Conservation (phyloP, 2,329 filamentous ascomycete species). For the Botrytis aclada region DNA sequence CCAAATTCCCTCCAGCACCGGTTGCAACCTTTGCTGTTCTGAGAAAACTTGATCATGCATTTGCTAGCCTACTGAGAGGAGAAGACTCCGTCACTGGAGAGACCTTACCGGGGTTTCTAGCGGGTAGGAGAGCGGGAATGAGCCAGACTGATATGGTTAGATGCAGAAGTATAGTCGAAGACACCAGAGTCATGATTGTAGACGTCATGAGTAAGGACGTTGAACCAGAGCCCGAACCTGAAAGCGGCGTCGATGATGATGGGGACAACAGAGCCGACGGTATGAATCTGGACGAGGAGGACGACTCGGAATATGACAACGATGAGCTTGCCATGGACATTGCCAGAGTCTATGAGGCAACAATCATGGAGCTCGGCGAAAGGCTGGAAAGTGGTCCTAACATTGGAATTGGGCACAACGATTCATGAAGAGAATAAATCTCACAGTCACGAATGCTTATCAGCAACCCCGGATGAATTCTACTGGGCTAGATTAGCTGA, state of each 20-base stretch:
- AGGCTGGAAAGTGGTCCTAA: conserved; percentile 46
- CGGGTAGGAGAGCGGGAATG: conserved; percentile 57
- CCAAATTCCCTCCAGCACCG: conserved; percentile 67
- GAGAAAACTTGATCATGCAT: conserved; percentile 78
- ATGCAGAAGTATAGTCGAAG: conserved; percentile 76
- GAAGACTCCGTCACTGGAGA: conserved; percentile 63
- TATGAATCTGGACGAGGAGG: conserved; percentile 37
- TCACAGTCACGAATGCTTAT: neutral
- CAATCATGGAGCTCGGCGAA: conserved; percentile 70
- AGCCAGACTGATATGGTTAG: conserved; percentile 83
- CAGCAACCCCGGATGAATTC: neutral
- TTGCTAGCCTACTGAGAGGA: conserved; percentile 70
- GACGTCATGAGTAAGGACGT: conserved; percentile 60
- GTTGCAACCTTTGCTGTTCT: conserved; percentile 68
- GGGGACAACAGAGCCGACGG: conserved; percentile 33
- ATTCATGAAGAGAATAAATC: neutral
- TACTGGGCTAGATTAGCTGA: neutral
- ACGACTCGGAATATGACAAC: conserved; percentile 42
- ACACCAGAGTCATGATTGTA: conserved; percentile 67
- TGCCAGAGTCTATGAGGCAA: conserved; percentile 75
- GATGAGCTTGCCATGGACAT: conserved; percentile 66
- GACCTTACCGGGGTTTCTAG: conserved; percentile 67
- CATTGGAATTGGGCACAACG: conserved; percentile 10
- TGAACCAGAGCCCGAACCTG: conserved; percentile 42
- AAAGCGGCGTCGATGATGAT: neutral